phyloP scores from a whole-genome alignment of 116 monocot species.

The Phalaenopsis hybrid region DNA sequence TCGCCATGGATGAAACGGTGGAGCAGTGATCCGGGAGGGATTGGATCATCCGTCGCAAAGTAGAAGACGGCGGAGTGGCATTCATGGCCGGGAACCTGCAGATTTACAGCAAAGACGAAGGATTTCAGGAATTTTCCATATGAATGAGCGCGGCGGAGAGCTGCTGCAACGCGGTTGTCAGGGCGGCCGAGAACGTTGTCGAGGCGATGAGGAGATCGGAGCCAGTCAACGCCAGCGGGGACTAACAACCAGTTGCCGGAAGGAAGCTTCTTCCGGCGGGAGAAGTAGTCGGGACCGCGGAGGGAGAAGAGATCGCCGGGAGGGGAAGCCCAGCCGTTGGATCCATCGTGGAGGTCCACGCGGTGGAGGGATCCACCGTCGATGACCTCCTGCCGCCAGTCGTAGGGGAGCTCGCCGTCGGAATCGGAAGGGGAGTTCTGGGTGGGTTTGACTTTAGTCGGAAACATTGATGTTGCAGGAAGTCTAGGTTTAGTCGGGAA shows the following conservation, averaged over 20 bases:
- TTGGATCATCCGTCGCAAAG: slow-evolving; percentile 70
- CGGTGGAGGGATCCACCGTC: slow-evolving; percentile 63
- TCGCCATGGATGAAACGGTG: slow-evolving; percentile 74
- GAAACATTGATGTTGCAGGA: background rate
- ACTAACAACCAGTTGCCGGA: slow-evolving; percentile 63
- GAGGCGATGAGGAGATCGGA: slow-evolving; percentile 61
- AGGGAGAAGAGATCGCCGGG: slow-evolving; percentile 73
- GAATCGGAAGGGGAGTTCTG: background rate
- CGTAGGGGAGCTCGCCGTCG: slow-evolving; percentile 2
- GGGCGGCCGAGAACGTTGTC: slow-evolving; percentile 71
- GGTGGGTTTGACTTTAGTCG: background rate
- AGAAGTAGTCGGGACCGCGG: slow-evolving; percentile 51
- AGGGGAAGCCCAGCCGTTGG: slow-evolving; percentile 95
- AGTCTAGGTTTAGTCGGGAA: background rate
- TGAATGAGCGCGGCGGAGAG: slow-evolving; percentile 35
- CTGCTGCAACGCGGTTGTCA: slow-evolving; percentile 54
- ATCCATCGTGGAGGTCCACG: slow-evolving; percentile 68
- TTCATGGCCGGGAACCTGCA: slow-evolving; percentile 84
- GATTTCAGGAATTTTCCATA: slow-evolving; percentile 32
- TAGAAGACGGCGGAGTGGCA: slow-evolving; percentile 87
- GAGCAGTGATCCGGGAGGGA: slow-evolving; percentile 58
- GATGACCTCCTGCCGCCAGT: slow-evolving; percentile 56
- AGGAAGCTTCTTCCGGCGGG: slow-evolving; percentile 51
- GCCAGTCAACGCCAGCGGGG: slow-evolving; percentile 98
- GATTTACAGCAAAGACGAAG: slow-evolving; percentile 65